A percentile compares a stretch with the other conserved stretches of the same genome.
These are phyloP conservation scores for Boechera retrofracta DNA, from an alignment of 345 rosid species.

Conservation along the genomic window DNA sequence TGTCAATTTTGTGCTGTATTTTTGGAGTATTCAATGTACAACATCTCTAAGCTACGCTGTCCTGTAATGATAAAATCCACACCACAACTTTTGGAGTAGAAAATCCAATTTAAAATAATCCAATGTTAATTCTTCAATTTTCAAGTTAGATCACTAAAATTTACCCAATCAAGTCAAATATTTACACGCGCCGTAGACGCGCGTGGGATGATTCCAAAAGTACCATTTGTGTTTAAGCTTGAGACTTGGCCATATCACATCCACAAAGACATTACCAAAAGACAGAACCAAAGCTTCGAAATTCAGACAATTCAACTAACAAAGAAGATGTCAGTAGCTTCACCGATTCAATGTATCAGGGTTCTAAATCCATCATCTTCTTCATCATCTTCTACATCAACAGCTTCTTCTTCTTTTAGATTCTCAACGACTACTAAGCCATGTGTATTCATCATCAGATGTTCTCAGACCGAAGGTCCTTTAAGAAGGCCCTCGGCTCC, in stretches of 20 bases:
- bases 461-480: constrained; percentile 88
- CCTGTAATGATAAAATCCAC: constrained; percentile 41
- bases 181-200: not conserved
- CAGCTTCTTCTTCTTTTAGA: constrained; percentile 52
- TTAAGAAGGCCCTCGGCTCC: constrained; percentile 88
- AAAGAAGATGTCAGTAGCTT: constrained; percentile 62
- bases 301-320: constrained; percentile 11
- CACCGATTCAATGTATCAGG: constrained; percentile 67
- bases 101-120: not conserved
- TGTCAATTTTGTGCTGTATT: constrained; percentile 35
- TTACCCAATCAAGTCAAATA: not conserved
- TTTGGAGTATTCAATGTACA: constrained; percentile 25
- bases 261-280: constrained; percentile 47
- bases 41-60: constrained; percentile 37
- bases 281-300: constrained; percentile 2
- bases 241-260: constrained; percentile 48
- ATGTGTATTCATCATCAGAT: constrained; percentile 54
- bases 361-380: constrained; percentile 64
- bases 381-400: constrained; percentile 48
- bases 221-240: constrained; percentile 30
- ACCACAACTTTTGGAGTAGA: constrained; percentile 30
- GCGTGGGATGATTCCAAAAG: constrained; percentile 19
- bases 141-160: not conserved
- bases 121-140: not conserved
- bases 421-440: constrained; percentile 53